Evolutionary conservation across 768 basidiomycete species (phyloP).

Genomic region (Cystobasidium onofrii): DNA sequence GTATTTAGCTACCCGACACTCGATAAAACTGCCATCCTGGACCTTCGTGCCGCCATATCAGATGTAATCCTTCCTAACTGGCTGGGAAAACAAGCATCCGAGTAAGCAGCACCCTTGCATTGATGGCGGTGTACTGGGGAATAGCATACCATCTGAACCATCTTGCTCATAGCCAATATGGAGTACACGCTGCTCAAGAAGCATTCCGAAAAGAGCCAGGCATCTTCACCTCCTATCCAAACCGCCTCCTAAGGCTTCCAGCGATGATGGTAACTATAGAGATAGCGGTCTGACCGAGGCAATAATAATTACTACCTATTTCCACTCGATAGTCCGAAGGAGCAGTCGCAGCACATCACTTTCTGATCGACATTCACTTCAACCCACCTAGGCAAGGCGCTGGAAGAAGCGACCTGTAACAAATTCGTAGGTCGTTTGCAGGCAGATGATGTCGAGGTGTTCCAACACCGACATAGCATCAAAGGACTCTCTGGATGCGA

Average conservation of each 20-base stretch:
- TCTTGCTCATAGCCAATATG: neutral
- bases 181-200: constrained; percentile 1
- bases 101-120: neutral
- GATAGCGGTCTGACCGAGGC: neutral
- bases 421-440: constrained; percentile 6
- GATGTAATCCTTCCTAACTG: constrained; percentile 23
- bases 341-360: neutral
- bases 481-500: neutral
- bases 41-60: constrained; percentile 2
- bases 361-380: constrained; percentile 11
- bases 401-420: neutral
- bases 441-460: constrained; percentile 6
- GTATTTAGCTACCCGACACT: neutral
- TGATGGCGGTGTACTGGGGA: neutral
- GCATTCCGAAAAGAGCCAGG: constrained; percentile 1
- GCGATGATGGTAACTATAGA: neutral
- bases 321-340: neutral
- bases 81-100: constrained; percentile 19
- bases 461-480: neutral
- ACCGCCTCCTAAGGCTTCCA: neutral
- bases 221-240: neutral
- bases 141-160: neutral
- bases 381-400: constrained; percentile 1
- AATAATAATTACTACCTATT: neutral
- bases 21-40: neutral